Percentiles rank a stretch among this genome's conserved stretches.
These are phyloP conservation scores for Erythrophleum fordii DNA, from an alignment of 306 rosid species.

Conservation along the genomic window DNA sequence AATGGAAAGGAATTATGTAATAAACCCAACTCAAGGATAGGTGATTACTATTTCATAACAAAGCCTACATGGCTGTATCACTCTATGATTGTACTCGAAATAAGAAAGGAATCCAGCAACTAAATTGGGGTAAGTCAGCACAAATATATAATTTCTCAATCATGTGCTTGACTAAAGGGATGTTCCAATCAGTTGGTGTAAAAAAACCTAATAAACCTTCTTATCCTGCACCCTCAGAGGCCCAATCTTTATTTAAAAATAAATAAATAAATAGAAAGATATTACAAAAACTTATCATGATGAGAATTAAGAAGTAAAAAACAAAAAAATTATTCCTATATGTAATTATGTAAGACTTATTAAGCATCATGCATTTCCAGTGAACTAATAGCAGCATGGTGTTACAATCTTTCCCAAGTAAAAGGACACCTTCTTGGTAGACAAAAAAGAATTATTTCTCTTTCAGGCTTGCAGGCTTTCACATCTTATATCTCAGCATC, in stretches of 20 bases:
- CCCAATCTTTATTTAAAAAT: neutral
- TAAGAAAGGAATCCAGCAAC: neutral
- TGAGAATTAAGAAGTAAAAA: neutral
- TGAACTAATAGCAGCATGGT: neutral
- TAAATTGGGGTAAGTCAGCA: neutral
- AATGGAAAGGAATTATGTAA: neutral
- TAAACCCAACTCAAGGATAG: neutral
- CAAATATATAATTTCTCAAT: neutral
- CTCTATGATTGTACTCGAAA: neutral
- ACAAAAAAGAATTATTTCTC: constrained; percentile 2
- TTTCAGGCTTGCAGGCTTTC: neutral
- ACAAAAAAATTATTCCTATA: neutral
- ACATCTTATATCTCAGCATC: neutral
- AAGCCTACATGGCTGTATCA: neutral
- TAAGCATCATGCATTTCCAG: neutral
- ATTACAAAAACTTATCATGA: neutral
- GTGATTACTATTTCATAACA: neutral
- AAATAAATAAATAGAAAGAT: neutral
- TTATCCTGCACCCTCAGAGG: neutral
- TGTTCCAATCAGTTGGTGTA: neutral
- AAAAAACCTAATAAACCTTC: neutral
- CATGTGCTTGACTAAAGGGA: neutral
- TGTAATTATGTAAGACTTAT: neutral
- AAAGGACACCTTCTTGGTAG: neutral
- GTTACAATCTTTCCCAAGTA: neutral